Percentiles rank a stretch among this genome's conserved stretches.
Conservation (phyloP, 163 green algal genomes). For the Coccomyxa subellipsoidea region DNA sequence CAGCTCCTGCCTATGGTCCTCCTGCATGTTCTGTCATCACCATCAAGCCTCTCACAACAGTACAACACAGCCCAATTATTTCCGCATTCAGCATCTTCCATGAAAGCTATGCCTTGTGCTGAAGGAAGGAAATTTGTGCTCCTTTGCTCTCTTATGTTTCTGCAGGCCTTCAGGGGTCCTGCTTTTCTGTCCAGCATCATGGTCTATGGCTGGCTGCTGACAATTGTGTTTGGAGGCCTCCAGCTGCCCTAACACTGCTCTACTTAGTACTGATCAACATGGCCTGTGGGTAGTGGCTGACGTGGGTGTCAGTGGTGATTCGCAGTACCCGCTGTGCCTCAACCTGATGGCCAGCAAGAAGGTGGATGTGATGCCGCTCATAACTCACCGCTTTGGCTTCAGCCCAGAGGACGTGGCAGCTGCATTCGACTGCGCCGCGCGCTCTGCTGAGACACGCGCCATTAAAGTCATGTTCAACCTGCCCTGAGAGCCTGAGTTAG, state of each 20-base stretch:
- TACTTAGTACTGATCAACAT: neutral
- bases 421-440: slow-evolving; percentile 51
- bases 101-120: too few relatives aligned
- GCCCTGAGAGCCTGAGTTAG: neutral
- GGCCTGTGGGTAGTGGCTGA: too few relatives aligned
- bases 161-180: neutral
- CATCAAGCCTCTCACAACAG: neutral
- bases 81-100: too few relatives aligned
- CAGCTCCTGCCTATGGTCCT: neutral
- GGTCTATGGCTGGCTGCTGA: neutral
- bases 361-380: slow-evolving; percentile 58
- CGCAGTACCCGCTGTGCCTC: slow-evolving; percentile 59
- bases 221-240: too few relatives aligned
- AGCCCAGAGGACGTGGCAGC: slow-evolving; percentile 33
- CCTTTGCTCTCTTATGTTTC: too few relatives aligned
- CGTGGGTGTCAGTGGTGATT: neutral
- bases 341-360: slow-evolving; percentile 45
- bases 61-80: too few relatives aligned
- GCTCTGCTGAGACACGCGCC: slow-evolving; percentile 41
- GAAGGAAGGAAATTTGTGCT: too few relatives aligned
- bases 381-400: slow-evolving; percentile 67
- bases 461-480: slow-evolving; percentile 74
- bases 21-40: neutral
- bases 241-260: neutral
- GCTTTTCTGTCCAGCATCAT: neutral